These are phyloP conservation scores for Powellomyces hirtus DNA, from an alignment of 192 early-diverging fungal genomes.

Conservation along the genomic window DNA sequence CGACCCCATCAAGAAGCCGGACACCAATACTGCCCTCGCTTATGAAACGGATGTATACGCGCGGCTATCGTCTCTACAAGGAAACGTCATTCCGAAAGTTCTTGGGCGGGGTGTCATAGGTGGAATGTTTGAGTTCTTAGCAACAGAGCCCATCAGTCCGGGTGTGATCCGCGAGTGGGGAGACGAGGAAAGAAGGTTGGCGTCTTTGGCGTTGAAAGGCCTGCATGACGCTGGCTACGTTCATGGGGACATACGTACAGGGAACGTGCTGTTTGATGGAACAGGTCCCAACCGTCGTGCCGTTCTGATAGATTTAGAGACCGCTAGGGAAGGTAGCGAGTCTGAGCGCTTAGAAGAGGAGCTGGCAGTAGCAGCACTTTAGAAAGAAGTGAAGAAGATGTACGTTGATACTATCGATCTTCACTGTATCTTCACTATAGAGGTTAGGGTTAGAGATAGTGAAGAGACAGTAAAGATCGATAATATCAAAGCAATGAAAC, in stretches of 20 bases:
- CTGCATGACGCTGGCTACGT: background rate
- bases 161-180: background rate
- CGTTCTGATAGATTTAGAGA: background rate
- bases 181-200: background rate
- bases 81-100: background rate
- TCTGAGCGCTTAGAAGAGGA: background rate
- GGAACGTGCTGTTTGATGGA: background rate
- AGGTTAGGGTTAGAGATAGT: too few relatives aligned
- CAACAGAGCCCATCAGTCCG: background rate
- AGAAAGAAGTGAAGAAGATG: background rate
- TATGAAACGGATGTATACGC: background rate
- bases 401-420: too few relatives aligned
- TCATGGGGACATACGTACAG: background rate
- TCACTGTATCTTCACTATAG: too few relatives aligned
- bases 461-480: too few relatives aligned
- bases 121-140: background rate
- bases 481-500: too few relatives aligned
- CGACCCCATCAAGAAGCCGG: background rate
- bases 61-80: background rate
- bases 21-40: background rate
- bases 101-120: background rate
- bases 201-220: background rate
- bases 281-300: background rate
- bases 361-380: slow-evolving; percentile 1
- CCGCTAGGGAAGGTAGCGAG: background rate